These are phyloP conservation scores for Tolypocladium endophyticum DNA, from an alignment of 2,329 filamentous ascomycete genomes.

Conservation along the genomic window DNA sequence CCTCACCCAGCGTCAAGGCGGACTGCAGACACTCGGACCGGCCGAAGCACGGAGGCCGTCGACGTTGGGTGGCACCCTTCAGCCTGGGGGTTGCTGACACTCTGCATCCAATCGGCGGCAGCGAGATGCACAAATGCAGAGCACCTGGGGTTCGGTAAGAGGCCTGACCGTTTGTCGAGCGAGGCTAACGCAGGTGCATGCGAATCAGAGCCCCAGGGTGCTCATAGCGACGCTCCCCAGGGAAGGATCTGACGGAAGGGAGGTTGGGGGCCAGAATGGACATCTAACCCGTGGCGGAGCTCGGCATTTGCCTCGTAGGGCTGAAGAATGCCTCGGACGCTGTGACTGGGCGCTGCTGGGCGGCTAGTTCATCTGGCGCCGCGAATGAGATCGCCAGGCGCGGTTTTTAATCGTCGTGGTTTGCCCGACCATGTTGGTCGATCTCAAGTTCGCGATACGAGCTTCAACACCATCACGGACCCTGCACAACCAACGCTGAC, in stretches of 20 bases:
- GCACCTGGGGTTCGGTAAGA: background rate
- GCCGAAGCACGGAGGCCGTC: background rate
- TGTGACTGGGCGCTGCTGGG: background rate
- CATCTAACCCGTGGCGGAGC: constrained; percentile 1
- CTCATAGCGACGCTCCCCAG: background rate
- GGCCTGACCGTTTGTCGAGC: background rate
- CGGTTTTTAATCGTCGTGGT: background rate
- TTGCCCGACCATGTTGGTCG: background rate
- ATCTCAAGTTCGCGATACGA: background rate
- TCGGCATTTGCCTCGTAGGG: constrained; percentile 3
- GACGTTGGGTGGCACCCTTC: background rate
- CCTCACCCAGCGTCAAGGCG: background rate
- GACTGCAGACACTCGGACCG: background rate
- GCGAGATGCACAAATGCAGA: background rate
- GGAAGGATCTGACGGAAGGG: background rate
- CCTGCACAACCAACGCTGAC: background rate
- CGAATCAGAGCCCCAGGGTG: background rate
- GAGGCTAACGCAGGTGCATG: constrained; percentile 1
- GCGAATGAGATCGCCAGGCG: background rate
- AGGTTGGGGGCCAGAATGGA: background rate
- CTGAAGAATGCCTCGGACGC: background rate
- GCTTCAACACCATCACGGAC: background rate
- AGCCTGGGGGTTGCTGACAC: background rate
- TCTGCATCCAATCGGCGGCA: background rate
- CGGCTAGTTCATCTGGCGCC: background rate